phyloP scores from a whole-genome alignment of 1,284 basidiomycete genomes.

The Fomitopsis betulina region DNA sequence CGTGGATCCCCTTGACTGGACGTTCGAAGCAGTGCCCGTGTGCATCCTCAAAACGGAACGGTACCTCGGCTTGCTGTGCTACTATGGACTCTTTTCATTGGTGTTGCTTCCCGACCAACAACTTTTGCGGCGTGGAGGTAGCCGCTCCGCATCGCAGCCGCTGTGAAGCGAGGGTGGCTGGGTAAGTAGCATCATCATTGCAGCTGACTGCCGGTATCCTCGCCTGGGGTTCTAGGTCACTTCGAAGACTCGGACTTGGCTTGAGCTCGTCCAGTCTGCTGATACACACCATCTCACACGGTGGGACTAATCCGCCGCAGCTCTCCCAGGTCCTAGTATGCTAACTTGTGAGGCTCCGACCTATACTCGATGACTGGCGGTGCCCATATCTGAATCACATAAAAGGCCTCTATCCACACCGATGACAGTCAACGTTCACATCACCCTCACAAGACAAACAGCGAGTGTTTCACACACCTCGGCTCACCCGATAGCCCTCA shows the following conservation, averaged over 20 bases:
- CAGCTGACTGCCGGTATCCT: no score
- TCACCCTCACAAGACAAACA: neutral
- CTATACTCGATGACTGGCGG: neutral
- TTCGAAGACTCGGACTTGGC: neutral
- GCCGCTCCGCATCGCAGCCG: neutral
- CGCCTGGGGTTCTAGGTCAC: neutral
- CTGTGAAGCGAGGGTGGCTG: neutral
- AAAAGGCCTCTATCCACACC: neutral
- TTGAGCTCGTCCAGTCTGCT: neutral
- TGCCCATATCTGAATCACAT: neutral
- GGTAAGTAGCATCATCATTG: no score
- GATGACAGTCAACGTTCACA: neutral
- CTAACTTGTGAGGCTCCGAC: neutral
- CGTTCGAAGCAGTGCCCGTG: no score
- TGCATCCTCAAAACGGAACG: no score
- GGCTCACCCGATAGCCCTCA: neutral
- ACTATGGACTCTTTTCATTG: neutral
- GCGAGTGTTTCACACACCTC: neutral
- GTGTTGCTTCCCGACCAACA: neutral
- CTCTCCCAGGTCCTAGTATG: neutral
- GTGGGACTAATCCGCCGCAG: neutral
- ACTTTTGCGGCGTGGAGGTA: neutral
- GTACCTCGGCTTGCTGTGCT: neutral
- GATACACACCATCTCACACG: neutral
- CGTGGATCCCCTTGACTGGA: no score